A percentile compares a stretch with the other conserved stretches of the same genome.
These are phyloP conservation scores for Larix kaempferi DNA, from an alignment of 75 land plant species.

Conservation along the genomic window DNA sequence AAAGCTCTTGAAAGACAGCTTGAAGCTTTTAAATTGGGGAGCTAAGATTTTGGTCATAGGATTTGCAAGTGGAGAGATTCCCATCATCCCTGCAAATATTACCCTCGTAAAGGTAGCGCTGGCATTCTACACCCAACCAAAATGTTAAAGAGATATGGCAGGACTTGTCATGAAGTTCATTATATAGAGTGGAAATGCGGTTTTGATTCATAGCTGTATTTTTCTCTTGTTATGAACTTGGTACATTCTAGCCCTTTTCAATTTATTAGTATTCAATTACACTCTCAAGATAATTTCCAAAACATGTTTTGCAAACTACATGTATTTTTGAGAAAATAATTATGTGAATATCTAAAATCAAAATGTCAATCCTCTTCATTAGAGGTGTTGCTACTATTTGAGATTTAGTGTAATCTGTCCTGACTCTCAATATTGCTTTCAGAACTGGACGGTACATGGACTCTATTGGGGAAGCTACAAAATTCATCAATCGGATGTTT, in stretches of 20 bases:
- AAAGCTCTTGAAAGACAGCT: slow-evolving; percentile 70
- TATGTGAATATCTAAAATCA: no score
- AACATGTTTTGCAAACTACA: neutral
- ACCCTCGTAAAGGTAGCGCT: slow-evolving; percentile 82
- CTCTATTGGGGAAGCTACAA: slow-evolving; percentile 93
- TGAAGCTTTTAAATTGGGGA: slow-evolving; percentile 94
- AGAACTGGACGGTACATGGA: slow-evolving; percentile 96
- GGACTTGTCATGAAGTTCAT: neutral
- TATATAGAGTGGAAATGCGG: neutral
- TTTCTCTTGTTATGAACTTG: no score
- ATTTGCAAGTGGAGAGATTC: slow-evolving; percentile 94
- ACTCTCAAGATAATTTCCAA: neutral
- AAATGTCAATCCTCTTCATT: neutral
- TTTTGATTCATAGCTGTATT: neutral
- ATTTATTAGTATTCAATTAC: neutral
- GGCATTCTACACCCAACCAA: neutral
- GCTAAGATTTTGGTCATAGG: slow-evolving; percentile 92
- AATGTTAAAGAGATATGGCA: neutral
- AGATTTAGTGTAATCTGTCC: slow-evolving; percentile 2
- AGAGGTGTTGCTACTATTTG: neutral
- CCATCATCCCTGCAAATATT: slow-evolving; percentile 91
- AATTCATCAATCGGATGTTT: slow-evolving; percentile 51
- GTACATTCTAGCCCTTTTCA: no score
- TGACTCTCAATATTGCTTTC: slow-evolving; percentile 14
- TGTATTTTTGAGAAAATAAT: neutral